Percentiles rank a stretch among this genome's conserved stretches.
Conservation (phyloP, 495 filamentous ascomycete species). For the Hypomontagnella monticulosa region DNA sequence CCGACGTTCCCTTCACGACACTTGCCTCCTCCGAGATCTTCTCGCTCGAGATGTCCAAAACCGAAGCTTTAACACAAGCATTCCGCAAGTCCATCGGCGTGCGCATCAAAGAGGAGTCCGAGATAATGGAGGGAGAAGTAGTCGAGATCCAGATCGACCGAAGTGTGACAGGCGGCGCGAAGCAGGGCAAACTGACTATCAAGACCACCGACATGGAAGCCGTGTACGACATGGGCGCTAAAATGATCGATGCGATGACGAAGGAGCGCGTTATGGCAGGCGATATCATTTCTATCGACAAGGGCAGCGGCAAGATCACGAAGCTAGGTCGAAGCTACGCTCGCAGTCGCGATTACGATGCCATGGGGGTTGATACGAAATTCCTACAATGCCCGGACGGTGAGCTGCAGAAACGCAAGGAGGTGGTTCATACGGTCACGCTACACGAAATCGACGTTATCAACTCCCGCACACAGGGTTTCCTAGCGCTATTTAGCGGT, state of each 20-base stretch:
- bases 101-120: conserved; percentile 96
- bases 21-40: conserved; percentile 96
- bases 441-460: conserved; percentile 99
- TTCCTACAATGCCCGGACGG: conserved; percentile 99
- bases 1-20: conserved; percentile 96
- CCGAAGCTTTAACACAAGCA: conserved; percentile 95
- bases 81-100: conserved; percentile 98
- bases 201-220: conserved; percentile 99
- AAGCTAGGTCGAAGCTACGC: conserved; percentile 95
- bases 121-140: conserved; percentile 98
- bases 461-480: conserved; percentile 97
- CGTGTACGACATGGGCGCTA: conserved; percentile 98
- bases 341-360: conserved; percentile 95
- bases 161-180: conserved; percentile 93
- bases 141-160: conserved; percentile 99
- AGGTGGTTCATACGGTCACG: conserved; percentile 95
- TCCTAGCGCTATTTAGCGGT: conserved; percentile 93
- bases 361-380: conserved; percentile 98
- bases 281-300: conserved; percentile 98
- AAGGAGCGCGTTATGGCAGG: conserved; percentile 99
- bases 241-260: conserved; percentile 99
- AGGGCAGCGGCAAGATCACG: conserved; percentile 95
- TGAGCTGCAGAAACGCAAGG: conserved; percentile 95
- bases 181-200: conserved; percentile 98
- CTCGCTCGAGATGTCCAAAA: conserved; percentile 98